phyloP scores from a whole-genome alignment of 179 eudicot genomes.

The Vitellaria paradoxa region DNA sequence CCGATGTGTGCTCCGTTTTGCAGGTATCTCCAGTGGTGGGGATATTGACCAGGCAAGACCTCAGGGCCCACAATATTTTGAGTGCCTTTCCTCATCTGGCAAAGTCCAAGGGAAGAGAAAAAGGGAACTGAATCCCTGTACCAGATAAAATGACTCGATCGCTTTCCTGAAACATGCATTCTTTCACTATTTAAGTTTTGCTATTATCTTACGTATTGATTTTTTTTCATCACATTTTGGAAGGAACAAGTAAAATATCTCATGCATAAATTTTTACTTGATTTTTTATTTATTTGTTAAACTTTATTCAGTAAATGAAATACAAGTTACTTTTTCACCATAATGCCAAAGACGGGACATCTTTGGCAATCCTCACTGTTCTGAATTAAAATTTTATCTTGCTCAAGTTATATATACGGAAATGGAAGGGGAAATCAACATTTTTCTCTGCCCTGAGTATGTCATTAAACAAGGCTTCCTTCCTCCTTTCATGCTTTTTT shows the following conservation, averaged over 20 bases:
- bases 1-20: conserved; percentile 24
- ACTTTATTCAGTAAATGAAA: neutral
- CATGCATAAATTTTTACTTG: neutral
- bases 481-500: no score
- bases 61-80: conserved; percentile 89
- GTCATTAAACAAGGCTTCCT: neutral
- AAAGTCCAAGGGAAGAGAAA: conserved; percentile 56
- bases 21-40: conserved; percentile 84
- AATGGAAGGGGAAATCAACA: neutral
- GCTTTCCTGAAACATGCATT: conserved; percentile 12
- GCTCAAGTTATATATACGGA: no score
- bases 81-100: conserved; percentile 74
- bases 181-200: neutral
- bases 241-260: neutral
- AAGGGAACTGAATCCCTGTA: conserved; percentile 33
- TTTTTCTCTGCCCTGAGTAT: neutral
- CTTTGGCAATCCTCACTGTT: no score
- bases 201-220: neutral
- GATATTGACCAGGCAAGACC: conserved; percentile 90
- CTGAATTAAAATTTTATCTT: no score
- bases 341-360: neutral
- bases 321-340: neutral
- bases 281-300: neutral
- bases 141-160: neutral
- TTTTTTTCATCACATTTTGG: conserved; percentile 13